Evolutionary conservation across 192 early-diverging fungal genomes (phyloP).

Genomic region (Tieghemiomyces parasiticus): DNA sequence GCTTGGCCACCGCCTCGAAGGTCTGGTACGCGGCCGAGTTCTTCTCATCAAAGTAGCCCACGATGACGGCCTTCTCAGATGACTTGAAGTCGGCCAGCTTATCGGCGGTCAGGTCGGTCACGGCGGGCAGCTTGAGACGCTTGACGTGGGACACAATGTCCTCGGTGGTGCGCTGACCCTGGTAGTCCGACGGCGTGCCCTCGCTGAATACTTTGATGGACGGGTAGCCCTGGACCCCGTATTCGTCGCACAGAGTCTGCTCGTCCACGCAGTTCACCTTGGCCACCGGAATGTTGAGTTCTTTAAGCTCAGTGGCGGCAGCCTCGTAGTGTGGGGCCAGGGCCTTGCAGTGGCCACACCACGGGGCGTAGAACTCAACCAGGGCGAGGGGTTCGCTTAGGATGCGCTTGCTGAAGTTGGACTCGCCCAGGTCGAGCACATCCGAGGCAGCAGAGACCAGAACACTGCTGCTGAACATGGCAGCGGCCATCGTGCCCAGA

Average conservation of each 20-base stretch:
- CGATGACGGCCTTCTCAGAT: constrained; percentile 79
- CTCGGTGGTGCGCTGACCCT: constrained; percentile 73
- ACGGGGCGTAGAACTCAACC: constrained; percentile 93
- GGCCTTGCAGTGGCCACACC: constrained; percentile 96
- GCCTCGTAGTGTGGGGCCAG: constrained; percentile 88
- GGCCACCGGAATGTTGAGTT: constrained; percentile 55
- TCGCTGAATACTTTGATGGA: constrained; percentile 79
- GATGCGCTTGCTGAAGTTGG: constrained; percentile 46
- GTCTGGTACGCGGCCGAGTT: constrained; percentile 46
- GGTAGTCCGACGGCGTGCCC: constrained; percentile 58
- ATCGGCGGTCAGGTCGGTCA: constrained; percentile 50
- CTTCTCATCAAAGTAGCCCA: constrained; percentile 58
- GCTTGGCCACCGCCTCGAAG: constrained; percentile 54
- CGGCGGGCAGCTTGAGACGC: constrained; percentile 79
- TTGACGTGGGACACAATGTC: constrained; percentile 87
- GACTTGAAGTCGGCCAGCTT: constrained; percentile 58
- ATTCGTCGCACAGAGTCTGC: constrained; percentile 63
- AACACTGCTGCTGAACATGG: constrained; percentile 6
- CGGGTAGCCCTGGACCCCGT: constrained; percentile 79
- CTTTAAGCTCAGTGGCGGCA: constrained; percentile 78
- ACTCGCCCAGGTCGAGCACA: constrained; percentile 36
- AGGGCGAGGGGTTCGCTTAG: constrained; percentile 53
- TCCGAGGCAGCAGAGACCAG: constrained; percentile 21
- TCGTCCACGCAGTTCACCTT: constrained; percentile 97
- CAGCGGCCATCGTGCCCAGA: constrained; percentile 15